phyloP scores from a whole-genome alignment of 1,284 basidiomycete genomes.

The Tylopilus sp. region DNA sequence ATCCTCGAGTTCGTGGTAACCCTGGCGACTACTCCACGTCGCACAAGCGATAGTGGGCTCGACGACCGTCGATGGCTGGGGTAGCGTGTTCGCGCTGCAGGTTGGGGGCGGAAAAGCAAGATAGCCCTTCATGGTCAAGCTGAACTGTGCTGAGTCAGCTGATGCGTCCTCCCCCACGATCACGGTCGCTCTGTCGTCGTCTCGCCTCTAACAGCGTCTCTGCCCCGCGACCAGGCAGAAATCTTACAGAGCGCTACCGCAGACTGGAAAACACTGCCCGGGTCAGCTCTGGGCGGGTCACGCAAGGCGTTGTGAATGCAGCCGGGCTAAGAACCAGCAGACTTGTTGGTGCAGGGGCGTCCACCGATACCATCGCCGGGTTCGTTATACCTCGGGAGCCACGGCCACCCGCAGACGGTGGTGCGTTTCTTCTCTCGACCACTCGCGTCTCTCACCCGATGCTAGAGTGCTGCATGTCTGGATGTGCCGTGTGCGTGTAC shows the following conservation, averaged over 20 bases:
- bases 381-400: slow-evolving; percentile 59
- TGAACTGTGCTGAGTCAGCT: no score
- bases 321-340: neutral
- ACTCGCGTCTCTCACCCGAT: neutral
- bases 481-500: slow-evolving; percentile 86
- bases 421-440: slow-evolving; percentile 26
- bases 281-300: slow-evolving; percentile 35
- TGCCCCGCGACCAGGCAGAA: slow-evolving; percentile 37
- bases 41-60: slow-evolving; percentile 1
- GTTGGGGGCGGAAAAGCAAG: slow-evolving; percentile 24
- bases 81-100: neutral
- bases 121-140: slow-evolving; percentile 31
- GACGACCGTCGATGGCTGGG: neutral
- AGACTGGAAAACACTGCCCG: slow-evolving; percentile 53
- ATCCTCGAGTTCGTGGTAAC: neutral
- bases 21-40: neutral
- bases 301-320: slow-evolving; percentile 1
- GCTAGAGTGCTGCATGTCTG: slow-evolving; percentile 89
- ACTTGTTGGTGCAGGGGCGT: neutral
- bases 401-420: slow-evolving; percentile 58
- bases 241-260: slow-evolving; percentile 50
- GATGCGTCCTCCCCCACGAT: slow-evolving; percentile 9
- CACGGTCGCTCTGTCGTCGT: slow-evolving; percentile 1
- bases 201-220: slow-evolving; percentile 4
- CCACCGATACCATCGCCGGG: slow-evolving; percentile 39